Evolutionary conservation across 441 rosid genomes (phyloP).

Genomic region (Euphorbia celastroides): DNA sequence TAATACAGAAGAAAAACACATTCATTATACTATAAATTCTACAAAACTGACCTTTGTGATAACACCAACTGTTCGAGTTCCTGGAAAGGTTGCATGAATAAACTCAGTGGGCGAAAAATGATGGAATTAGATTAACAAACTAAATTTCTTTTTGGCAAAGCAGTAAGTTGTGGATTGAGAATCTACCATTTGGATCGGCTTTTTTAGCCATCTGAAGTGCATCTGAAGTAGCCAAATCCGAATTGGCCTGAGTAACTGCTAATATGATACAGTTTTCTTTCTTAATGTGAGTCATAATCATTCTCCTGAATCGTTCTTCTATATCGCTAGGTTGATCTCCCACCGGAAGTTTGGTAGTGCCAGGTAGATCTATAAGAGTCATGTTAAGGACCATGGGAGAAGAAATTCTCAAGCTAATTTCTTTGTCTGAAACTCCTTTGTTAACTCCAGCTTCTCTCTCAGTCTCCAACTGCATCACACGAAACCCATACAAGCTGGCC

Average conservation of each 20-base stretch:
- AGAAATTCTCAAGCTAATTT: constrained; percentile 49
- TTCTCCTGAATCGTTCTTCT: constrained; percentile 49
- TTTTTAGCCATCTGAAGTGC: constrained; percentile 64
- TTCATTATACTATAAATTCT: neutral
- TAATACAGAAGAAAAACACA: constrained; percentile 1
- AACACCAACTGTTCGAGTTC: constrained; percentile 60
- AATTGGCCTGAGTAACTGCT: constrained; percentile 73
- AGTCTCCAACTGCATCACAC: constrained; percentile 53
- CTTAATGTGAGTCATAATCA: constrained; percentile 49
- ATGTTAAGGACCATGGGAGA: constrained; percentile 67
- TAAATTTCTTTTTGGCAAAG: too few relatives aligned
- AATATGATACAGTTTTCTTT: constrained; percentile 54
- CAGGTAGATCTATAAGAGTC: constrained; percentile 72
- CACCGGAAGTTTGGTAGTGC: constrained; percentile 72
- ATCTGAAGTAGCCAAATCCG: constrained; percentile 82
- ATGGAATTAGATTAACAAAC: neutral
- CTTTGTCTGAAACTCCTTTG: constrained; percentile 63
- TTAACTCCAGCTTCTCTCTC: constrained; percentile 53
- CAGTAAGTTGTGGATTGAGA: neutral
- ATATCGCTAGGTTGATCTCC: constrained; percentile 73
- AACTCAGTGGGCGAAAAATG: neutral
- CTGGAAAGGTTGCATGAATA: constrained; percentile 23
- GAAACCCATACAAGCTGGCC: neutral
- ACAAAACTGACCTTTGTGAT: constrained; percentile 48
- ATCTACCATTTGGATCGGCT: constrained; percentile 61